Evolutionary conservation across 139 green algal genomes (phyloP), one percentile per base, ranked within the genome.

Genomic region (Coelastrella sp.): DNA sequence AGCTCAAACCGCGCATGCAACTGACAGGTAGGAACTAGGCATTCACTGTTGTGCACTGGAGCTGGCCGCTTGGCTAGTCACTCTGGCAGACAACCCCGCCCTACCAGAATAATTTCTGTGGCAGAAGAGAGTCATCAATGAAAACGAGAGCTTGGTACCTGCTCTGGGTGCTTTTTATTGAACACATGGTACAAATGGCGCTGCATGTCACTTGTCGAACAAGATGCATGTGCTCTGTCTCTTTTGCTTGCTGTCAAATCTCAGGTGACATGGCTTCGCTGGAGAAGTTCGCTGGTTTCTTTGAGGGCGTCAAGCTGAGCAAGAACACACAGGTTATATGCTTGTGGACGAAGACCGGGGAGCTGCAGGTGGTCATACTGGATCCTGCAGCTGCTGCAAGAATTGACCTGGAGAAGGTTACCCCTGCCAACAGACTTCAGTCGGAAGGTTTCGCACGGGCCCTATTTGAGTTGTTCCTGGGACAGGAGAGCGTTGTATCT

Each of bases 391-490:
- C 79, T 73, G 89, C 66, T 20, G 89, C 66, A 57, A 49, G 17
- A 11, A 58, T 35, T 35, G n/a, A 91, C 65, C 87, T 91, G 7
- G 74, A 87, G 59, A 85, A 58, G 22, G 82, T 86, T 15, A 63
- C 78, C 4, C 87, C 87, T 3, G 24, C 68, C 35, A 86, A 87
- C 61, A 15, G 80, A 25, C 57, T 88, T 24, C n/a, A 82, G 17
- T 96, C 93, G 6, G 25, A 93, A 6, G 91, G 90, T 14, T 91
- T 98, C 15, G 93, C 87, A 88, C 91, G 96, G 20, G 96, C 93
- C 6, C 87, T 98, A 80, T 97, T 97, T 80, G 96, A 98, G 94
- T 74, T 97, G 25, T 98, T 96, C 86, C 84, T 97, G 57, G 96
- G 96, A 0, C 82, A 78, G 12, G 78, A 49, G 25, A 84, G 89